phyloP scores from a whole-genome alignment of 495 filamentous ascomycete genomes.

The Podospora appendiculata region DNA sequence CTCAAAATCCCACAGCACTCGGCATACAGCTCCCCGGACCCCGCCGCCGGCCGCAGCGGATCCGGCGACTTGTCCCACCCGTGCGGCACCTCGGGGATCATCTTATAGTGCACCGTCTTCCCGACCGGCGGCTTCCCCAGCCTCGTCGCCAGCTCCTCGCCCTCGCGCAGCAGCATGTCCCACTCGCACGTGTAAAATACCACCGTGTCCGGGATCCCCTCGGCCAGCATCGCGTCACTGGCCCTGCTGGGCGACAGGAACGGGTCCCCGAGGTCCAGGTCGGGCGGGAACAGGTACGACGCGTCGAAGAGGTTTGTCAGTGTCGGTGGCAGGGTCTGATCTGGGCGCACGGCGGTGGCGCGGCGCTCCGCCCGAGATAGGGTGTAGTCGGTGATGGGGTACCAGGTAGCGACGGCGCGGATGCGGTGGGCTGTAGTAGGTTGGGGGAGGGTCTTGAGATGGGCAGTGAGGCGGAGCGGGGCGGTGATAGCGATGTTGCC shows the following conservation, averaged over 20 bases:
- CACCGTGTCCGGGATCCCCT: slow-evolving; percentile 42
- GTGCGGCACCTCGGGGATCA: slow-evolving; percentile 67
- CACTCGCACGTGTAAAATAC: slow-evolving; percentile 76
- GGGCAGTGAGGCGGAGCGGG: slow-evolving; percentile 53
- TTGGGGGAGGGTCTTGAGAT: slow-evolving; percentile 11
- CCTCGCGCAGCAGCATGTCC: slow-evolving; percentile 83
- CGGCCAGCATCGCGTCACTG: slow-evolving; percentile 27
- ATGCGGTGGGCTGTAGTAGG: slow-evolving; percentile 21
- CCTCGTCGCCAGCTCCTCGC: slow-evolving; percentile 56
- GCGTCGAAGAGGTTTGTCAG: slow-evolving; percentile 85
- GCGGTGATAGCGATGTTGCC: slow-evolving; percentile 81
- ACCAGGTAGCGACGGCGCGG: slow-evolving; percentile 58
- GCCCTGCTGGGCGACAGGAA: slow-evolving; percentile 32
- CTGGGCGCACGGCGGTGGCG: slow-evolving; percentile 49
- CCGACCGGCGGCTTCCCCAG: slow-evolving; percentile 45
- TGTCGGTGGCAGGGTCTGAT: slow-evolving; percentile 63
- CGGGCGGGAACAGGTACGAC: slow-evolving; percentile 58
- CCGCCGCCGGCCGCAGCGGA: slow-evolving; percentile 50
- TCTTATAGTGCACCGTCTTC: slow-evolving; percentile 61
- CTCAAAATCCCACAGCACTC: slow-evolving; percentile 29
- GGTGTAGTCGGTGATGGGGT: slow-evolving; percentile 80
- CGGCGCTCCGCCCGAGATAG: slow-evolving; percentile 66
- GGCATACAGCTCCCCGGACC: slow-evolving; percentile 29
- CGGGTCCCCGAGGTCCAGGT: slow-evolving; percentile 24
- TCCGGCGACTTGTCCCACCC: slow-evolving; percentile 86